Evolutionary conservation across 768 basidiomycete genomes (phyloP).

Genomic region (Multifurca ochricompacta): DNA sequence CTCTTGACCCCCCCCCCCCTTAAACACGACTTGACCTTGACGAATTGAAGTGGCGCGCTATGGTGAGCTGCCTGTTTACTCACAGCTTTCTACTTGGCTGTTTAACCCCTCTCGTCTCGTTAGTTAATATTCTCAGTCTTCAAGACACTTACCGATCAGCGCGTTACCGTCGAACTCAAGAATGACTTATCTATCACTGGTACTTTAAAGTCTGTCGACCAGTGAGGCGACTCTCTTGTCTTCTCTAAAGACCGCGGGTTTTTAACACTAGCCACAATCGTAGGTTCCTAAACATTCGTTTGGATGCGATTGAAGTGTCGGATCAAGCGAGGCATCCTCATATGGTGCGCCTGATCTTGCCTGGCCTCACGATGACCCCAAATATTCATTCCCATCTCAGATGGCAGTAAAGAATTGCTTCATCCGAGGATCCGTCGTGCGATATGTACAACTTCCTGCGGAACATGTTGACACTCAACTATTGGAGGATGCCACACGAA

Average conservation of each 20-base stretch:
- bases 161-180: conserved; percentile 95
- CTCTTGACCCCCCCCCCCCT: not conserved
- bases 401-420: conserved; percentile 99
- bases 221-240: conserved; percentile 46
- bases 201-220: conserved; percentile 94
- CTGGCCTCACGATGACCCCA: not conserved
- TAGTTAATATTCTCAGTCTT: conserved; percentile 96
- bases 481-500: conserved; percentile 90
- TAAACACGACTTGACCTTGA: not conserved
- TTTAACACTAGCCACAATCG: too few relatives aligned
- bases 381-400: conserved; percentile 33
- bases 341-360: conserved; percentile 54
- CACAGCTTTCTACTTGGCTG: not conserved
- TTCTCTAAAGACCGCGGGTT: too few relatives aligned
- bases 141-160: conserved; percentile 97
- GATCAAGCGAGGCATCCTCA: conserved; percentile 94
- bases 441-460: conserved; percentile 91
- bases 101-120: not conserved
- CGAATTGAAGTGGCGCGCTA: not conserved
- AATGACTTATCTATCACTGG: conserved; percentile 97
- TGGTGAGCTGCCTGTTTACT: conserved; percentile 1
- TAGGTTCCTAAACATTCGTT: conserved; percentile 91
- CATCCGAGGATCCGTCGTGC: conserved; percentile 95
- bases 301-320: conserved; percentile 88
- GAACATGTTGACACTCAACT: conserved; percentile 93